Evolutionary conservation across 257 asterid species (phyloP).

Genomic region (Petunia secreta): DNA sequence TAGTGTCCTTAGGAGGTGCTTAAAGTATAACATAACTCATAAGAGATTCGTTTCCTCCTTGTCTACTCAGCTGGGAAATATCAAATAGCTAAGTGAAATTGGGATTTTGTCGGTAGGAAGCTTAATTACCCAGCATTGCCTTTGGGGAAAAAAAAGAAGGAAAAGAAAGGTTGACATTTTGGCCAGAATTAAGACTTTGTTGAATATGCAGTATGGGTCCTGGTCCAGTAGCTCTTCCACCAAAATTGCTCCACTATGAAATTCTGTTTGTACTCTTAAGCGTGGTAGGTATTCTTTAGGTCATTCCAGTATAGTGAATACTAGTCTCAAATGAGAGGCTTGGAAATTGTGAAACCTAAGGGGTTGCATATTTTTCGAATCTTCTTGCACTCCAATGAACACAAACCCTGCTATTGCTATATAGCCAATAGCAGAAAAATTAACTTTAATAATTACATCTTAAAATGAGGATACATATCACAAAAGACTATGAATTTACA

Average conservation of each 20-base stretch:
- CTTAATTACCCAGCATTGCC: not conserved
- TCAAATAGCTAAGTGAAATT: not conserved
- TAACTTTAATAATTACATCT: no score
- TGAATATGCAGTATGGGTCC: slow-evolving; percentile 18
- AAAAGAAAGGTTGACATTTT: not conserved
- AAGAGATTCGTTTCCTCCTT: no score
- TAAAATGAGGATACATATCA: no score
- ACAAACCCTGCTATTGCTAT: no score
- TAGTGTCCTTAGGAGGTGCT: no score
- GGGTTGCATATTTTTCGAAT: not conserved
- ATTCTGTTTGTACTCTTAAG: not conserved
- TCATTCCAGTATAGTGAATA: no score
- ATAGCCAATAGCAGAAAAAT: no score
- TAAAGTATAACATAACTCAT: no score
- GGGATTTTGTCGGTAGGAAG: not conserved
- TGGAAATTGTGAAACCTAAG: not conserved
- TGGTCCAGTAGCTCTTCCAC: slow-evolving; percentile 15
- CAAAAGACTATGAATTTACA: no score
- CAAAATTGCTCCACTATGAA: slow-evolving; percentile 3
- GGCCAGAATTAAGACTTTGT: not conserved
- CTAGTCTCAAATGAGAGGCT: not conserved
- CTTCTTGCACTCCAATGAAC: not conserved
- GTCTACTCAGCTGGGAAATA: not conserved
- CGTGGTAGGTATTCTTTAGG: no score
- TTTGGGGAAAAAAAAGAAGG: not conserved